phyloP scores from a whole-genome alignment of 495 filamentous ascomycete species.

The Rostrohypoxylon terebratum region DNA sequence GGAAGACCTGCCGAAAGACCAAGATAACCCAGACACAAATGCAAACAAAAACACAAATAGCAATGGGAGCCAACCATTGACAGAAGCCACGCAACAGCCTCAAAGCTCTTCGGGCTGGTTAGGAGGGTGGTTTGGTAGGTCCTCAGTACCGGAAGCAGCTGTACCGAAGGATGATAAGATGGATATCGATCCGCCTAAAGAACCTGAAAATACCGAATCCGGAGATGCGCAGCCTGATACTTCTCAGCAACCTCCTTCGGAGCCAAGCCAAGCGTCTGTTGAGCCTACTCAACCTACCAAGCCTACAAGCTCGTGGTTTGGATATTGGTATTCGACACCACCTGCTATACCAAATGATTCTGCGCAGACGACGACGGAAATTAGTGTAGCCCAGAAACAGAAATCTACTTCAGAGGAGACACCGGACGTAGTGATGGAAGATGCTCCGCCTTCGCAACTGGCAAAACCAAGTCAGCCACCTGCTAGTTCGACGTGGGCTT shows the following conservation, averaged over 20 bases:
- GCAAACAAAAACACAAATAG: slow-evolving; percentile 2
- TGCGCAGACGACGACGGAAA: slow-evolving; percentile 43
- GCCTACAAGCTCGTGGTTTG: slow-evolving; percentile 63
- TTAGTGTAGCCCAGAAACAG: slow-evolving; percentile 32
- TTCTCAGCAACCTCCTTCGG: slow-evolving; percentile 24
- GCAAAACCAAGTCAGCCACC: slow-evolving; percentile 37
- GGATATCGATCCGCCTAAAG: slow-evolving; percentile 40
- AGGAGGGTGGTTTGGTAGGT: slow-evolving; percentile 64
- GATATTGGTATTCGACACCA: slow-evolving; percentile 58
- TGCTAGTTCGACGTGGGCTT: slow-evolving; percentile 81
- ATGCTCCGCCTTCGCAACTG: slow-evolving; percentile 49
- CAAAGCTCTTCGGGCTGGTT: slow-evolving; percentile 64
- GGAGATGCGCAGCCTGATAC: slow-evolving; percentile 20
- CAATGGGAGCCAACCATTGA: slow-evolving; percentile 21
- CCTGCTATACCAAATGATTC: slow-evolving; percentile 35
- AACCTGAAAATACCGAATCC: slow-evolving; percentile 18
- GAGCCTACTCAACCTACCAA: slow-evolving; percentile 25
- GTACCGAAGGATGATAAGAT: slow-evolving; percentile 42
- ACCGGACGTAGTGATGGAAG: slow-evolving; percentile 54
- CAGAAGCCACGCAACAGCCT: slow-evolving; percentile 48
- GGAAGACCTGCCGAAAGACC: slow-evolving; percentile 9
- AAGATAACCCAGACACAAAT: slow-evolving; percentile 15
- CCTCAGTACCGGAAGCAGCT: slow-evolving; percentile 39
- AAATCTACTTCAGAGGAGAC: slow-evolving; percentile 45
- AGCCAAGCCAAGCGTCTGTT: background rate